These are phyloP conservation scores for Penicillium ucsense DNA, from an alignment of 495 filamentous ascomycete genomes.

Conservation along the genomic window DNA sequence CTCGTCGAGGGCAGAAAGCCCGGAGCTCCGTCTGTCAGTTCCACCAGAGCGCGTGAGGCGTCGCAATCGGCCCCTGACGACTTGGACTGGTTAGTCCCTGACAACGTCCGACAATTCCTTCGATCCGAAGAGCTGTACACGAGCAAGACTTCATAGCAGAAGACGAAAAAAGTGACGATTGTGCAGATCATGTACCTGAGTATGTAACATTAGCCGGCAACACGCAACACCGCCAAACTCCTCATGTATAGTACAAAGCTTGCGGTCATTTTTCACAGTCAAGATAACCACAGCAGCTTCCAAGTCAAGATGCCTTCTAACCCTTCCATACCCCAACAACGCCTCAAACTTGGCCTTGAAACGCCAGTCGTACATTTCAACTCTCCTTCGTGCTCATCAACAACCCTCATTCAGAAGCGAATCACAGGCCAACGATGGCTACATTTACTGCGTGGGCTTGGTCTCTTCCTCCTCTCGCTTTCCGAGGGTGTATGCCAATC, in stretches of 20 bases:
- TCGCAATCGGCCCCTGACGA: conserved; percentile 41
- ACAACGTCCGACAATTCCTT: conserved; percentile 51
- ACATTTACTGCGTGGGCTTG: conserved; percentile 19
- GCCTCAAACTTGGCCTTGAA: not conserved
- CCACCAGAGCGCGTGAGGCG: conserved; percentile 66
- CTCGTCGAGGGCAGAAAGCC: conserved; percentile 53
- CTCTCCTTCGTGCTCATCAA: not conserved
- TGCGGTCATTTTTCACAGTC: no score
- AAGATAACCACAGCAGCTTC: no score
- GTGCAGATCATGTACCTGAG: no score
- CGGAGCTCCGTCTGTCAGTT: conserved; percentile 56
- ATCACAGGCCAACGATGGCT: not conserved
- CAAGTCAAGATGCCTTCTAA: no score
- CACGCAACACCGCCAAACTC: no score
- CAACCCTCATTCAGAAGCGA: not conserved
- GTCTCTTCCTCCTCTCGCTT: conserved; percentile 43
- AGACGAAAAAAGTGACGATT: not conserved
- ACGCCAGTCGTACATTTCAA: not conserved
- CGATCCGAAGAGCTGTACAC: conserved; percentile 28
- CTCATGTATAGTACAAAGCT: no score
- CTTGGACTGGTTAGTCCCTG: conserved; percentile 54
- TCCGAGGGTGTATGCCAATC: conserved; percentile 59
- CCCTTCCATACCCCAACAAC: no score
- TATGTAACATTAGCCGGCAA: no score
- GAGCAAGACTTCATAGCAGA: not conserved